Conservation (phyloP, 2,329 filamentous ascomycete species). For the Phaeosphaeria sp. region DNA sequence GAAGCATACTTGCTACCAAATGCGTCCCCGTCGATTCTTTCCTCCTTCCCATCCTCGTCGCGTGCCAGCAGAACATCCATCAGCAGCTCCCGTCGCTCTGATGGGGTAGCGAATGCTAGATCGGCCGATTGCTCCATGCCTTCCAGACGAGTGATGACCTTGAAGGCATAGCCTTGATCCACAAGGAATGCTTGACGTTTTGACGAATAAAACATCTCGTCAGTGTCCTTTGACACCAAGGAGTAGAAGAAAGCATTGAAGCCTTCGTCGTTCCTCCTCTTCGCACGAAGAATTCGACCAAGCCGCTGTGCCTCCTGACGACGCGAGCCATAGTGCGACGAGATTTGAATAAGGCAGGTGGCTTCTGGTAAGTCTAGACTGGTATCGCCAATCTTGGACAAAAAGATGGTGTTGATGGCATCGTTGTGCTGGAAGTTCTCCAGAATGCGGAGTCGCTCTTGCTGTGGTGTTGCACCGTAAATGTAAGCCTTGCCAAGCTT, state of each 20-base stretch:
- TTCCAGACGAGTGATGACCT: constrained; percentile 94
- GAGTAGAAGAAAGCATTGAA: constrained; percentile 99
- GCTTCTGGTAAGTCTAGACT: constrained; percentile 97
- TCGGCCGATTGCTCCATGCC: constrained; percentile 85
- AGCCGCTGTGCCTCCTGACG: constrained; percentile 95
- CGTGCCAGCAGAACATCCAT: constrained; percentile 90
- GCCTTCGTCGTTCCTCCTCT: constrained; percentile 94
- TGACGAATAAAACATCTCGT: constrained; percentile 97
- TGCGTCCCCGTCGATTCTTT: constrained; percentile 72
- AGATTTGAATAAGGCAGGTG: constrained; percentile 96
- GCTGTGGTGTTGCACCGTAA: constrained; percentile 84
- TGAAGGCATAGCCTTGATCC: constrained; percentile 98
- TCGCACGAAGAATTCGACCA: constrained; percentile 91
- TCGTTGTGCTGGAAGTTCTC: constrained; percentile 96
- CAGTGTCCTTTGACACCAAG: constrained; percentile 93
- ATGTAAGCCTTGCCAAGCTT: constrained; percentile 89
- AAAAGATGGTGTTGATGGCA: constrained; percentile 87
- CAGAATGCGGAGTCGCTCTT: constrained; percentile 83
- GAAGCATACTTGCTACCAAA: constrained; percentile 59
- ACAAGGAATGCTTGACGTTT: constrained; percentile 97
- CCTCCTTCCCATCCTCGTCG: constrained; percentile 72
- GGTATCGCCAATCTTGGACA: constrained; percentile 97
- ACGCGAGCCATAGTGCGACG: constrained; percentile 94
- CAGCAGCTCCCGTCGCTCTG: constrained; percentile 83
- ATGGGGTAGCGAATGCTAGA: constrained; percentile 78